Evolutionary conservation across 306 rosid species (phyloP), one percentile per base, ranked within the genome.

Genomic region (Trifolium repens): DNA sequence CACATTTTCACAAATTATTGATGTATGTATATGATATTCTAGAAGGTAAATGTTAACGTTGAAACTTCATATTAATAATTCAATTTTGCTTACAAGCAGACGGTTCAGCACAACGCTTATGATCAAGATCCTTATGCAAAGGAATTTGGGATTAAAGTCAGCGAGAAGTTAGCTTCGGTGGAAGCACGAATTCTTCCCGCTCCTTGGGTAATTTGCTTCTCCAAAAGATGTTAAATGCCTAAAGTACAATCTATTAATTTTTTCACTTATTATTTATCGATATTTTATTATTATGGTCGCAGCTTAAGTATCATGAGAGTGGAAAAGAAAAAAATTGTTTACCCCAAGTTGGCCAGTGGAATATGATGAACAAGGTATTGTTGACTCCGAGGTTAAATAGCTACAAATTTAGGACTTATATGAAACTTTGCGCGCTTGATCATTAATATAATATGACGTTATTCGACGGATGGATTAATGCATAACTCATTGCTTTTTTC

Each of bases 291-390:
- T 55, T 80, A 70, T 69, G 34, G 17, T 35, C 40, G 86, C 97
- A 94, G 98, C 88, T 94, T 71, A 94, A 94, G 74, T 94, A 94
- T 84, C 96, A 94, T 53, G 98, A 94, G 39, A 89, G 90, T 62
- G 98, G 98, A 14, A 94, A 91, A 83, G 98, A 91, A 78, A 94
- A 94, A 87, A 89, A 91, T 81, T 94, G 98, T 79, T 86, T 94
- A 76, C 98, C 98, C 43, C 98, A 94, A 85, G 96, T 94, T 78
- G 98, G 98, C 75, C 98, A 94, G 84, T 94, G 98, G 98, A 94
- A 94, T 80, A 94, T 94, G 98, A 88, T 90, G 96, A 94, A 94
- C 91, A 94, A 94, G 97, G 98, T 94, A 87, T 7, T 34, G 37
- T 34, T 34, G 37, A 34, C 37, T 4, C 5, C 37, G 4, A 34